Conservation (phyloP, 306 rosid species). For the Citrullus colocynthis region DNA sequence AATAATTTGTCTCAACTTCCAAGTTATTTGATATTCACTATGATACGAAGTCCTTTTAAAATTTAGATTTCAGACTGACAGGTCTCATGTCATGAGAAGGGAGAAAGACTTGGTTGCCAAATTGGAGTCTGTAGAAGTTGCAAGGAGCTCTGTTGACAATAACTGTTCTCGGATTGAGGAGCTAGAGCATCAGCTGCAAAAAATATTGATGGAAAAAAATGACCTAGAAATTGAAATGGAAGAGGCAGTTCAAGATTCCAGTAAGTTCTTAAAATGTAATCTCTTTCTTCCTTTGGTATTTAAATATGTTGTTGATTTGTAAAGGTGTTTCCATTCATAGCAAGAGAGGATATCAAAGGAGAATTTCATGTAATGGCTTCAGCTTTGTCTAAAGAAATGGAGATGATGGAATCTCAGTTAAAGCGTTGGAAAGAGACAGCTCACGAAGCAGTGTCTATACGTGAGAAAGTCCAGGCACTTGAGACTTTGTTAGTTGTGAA, state of each 20-base stretch:
- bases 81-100: slow-evolving; percentile 50
- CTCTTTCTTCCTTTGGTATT: slow-evolving; percentile 9
- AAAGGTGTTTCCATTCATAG: slow-evolving; percentile 33
- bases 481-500: slow-evolving; percentile 38
- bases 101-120: slow-evolving; percentile 66
- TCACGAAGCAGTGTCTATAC: slow-evolving; percentile 58
- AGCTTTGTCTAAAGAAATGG: slow-evolving; percentile 89
- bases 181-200: slow-evolving; percentile 71
- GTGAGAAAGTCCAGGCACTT: slow-evolving; percentile 55
- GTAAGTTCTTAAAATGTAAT: slow-evolving; percentile 25
- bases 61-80: slow-evolving; percentile 51
- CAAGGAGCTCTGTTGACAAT: slow-evolving; percentile 45
- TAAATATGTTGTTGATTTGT: slow-evolving; percentile 16
- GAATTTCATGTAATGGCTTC: slow-evolving; percentile 91
- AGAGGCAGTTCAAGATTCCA: slow-evolving; percentile 77
- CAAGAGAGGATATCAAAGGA: slow-evolving; percentile 78
- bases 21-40: slow-evolving; percentile 7
- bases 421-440: slow-evolving; percentile 88
- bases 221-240: slow-evolving; percentile 72
- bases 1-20: slow-evolving; percentile 10
- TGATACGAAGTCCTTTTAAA: slow-evolving; percentile 6
- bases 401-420: slow-evolving; percentile 83
- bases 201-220: slow-evolving; percentile 52
- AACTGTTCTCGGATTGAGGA: slow-evolving; percentile 51
- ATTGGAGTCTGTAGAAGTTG: slow-evolving; percentile 48